These are phyloP conservation scores for Naumovozyma dairenensis DNA, from an alignment of 805 yeast species.

Conservation along the genomic window DNA sequence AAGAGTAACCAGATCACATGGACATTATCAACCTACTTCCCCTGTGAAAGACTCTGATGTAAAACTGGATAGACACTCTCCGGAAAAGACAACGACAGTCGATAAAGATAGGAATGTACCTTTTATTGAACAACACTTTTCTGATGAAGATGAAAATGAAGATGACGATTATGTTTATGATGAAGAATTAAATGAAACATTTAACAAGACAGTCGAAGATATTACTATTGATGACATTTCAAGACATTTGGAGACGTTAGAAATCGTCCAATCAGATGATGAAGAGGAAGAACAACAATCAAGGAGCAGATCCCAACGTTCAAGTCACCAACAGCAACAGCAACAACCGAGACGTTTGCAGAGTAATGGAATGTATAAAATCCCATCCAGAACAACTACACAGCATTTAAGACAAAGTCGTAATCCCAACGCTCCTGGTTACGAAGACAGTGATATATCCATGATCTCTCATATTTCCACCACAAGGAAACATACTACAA, in stretches of 20 bases:
- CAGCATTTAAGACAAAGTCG: conserved; percentile 20
- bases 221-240: conserved; percentile 32
- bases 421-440: conserved; percentile 12
- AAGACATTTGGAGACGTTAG: conserved; percentile 29
- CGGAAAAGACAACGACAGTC: not conserved
- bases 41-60: conserved; percentile 8
- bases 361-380: conserved; percentile 17
- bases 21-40: conserved; percentile 1
- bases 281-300: conserved; percentile 1
- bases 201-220: conserved; percentile 31
- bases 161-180: conserved; percentile 30
- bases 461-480: conserved; percentile 29
- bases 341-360: conserved; percentile 5
- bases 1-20: conserved; percentile 20
- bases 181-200: conserved; percentile 29
- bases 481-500: conserved; percentile 23
- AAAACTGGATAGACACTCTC: not conserved
- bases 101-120: conserved; percentile 15
- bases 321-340: not conserved
- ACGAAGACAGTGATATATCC: conserved; percentile 29
- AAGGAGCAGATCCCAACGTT: not conserved
- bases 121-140: conserved; percentile 21
- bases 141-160: conserved; percentile 28
- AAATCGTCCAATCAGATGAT: conserved; percentile 17
- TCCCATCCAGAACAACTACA: conserved; percentile 22